A percentile compares a stretch with the other conserved stretches of the same genome.
These are phyloP conservation scores for Pleurotus giganteus DNA, from an alignment of 768 basidiomycete species.

Conservation along the genomic window DNA sequence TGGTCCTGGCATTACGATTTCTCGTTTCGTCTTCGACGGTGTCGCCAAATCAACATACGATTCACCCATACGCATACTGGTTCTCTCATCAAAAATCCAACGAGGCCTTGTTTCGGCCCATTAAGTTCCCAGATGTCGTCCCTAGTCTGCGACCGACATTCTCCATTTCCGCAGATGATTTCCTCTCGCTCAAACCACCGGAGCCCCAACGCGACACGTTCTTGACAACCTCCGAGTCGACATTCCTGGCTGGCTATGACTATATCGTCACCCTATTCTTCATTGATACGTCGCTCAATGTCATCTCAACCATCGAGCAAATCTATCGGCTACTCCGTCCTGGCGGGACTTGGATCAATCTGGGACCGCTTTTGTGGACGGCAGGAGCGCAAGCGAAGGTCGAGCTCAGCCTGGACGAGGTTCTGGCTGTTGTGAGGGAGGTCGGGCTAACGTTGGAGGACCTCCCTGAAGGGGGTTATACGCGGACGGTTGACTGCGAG, in stretches of 20 bases:
- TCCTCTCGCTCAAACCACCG: constrained; percentile 38
- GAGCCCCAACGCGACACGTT: constrained; percentile 12
- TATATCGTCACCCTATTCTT: constrained; percentile 66
- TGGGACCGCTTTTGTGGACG: constrained; percentile 68
- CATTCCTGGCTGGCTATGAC: constrained; percentile 41
- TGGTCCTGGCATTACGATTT: constrained; percentile 60
- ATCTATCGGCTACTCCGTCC: constrained; percentile 56
- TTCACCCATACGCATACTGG: constrained; percentile 66
- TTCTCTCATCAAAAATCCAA: constrained; percentile 64
- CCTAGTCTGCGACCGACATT: constrained; percentile 46
- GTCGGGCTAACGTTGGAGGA: constrained; percentile 49
- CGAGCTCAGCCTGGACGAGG: constrained; percentile 65
- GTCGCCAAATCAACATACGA: constrained; percentile 40
- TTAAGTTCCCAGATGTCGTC: constrained; percentile 60
- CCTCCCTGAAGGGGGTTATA: constrained; percentile 22
- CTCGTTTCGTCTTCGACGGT: constrained; percentile 50
- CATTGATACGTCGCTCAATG: constrained; percentile 60
- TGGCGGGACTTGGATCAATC: constrained; percentile 70
- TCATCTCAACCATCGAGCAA: constrained; percentile 51
- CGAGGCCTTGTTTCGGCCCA: constrained; percentile 46
- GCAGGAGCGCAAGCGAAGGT: constrained; percentile 51
- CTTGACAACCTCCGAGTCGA: constrained; percentile 13
- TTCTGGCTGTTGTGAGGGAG: constrained; percentile 45
- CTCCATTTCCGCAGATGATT: constrained; percentile 55
- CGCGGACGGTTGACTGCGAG: constrained; percentile 56